Evolutionary conservation across 2,329 filamentous ascomycete species (phyloP).

Genomic region (Salinomyces thailandicus): DNA sequence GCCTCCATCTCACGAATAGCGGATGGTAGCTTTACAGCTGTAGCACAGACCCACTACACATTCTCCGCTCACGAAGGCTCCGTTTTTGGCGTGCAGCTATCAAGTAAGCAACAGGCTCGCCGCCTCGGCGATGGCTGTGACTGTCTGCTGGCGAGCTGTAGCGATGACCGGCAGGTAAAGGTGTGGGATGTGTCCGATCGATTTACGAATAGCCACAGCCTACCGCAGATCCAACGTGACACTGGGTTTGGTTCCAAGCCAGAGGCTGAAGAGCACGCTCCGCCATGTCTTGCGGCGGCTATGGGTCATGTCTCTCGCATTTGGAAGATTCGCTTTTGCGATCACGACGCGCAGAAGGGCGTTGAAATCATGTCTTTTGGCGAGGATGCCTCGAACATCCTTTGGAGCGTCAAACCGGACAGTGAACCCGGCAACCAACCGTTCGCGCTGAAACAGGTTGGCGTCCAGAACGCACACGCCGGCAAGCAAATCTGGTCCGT

Average conservation of each 20-base stretch:
- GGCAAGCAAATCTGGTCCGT: constrained; percentile 91
- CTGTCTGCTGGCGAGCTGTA: constrained; percentile 78
- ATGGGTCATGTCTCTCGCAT: constrained; percentile 88
- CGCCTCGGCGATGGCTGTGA: constrained; percentile 16
- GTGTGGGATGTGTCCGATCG: constrained; percentile 71
- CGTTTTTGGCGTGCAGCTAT: constrained; percentile 81
- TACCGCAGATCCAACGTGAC: constrained; percentile 25
- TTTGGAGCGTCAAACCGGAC: constrained; percentile 41
- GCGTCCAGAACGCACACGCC: constrained; percentile 54
- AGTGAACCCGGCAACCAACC: constrained; percentile 1
- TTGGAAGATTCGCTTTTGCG: constrained; percentile 65
- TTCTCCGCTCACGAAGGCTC: constrained; percentile 76
- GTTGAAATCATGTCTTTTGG: constrained; percentile 64
- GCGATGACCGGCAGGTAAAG: constrained; percentile 82
- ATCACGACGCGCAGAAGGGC: constrained; percentile 1
- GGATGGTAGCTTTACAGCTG: constrained; percentile 10
- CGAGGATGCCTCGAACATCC: constrained; percentile 68
- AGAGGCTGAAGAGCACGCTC: constrained; percentile 30
- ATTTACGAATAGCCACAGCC: constrained; percentile 10
- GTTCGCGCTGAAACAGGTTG: constrained; percentile 40
- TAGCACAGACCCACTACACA: constrained; percentile 41
- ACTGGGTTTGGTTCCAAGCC: constrained; percentile 34
- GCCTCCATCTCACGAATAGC: constrained; percentile 34
- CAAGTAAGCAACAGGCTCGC: constrained; percentile 39
- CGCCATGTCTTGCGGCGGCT: constrained; percentile 48